Evolutionary conservation across 352 stramenopile genomes (phyloP).

Genomic region (Thalassiosira sp.): DNA sequence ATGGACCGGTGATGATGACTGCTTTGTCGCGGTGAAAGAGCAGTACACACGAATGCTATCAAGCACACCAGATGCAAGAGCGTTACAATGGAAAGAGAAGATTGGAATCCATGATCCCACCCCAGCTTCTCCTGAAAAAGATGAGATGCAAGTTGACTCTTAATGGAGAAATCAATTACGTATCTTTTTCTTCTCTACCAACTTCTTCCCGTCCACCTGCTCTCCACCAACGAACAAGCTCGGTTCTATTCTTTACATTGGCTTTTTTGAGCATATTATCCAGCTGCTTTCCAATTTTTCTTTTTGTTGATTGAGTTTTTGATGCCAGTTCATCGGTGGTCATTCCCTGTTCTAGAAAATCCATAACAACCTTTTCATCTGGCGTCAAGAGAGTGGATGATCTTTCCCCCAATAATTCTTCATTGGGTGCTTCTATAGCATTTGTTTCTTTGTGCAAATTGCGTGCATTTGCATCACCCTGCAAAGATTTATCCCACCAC

Average conservation of each 20-base stretch:
- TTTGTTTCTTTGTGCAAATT: not conserved
- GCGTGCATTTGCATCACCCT: not conserved
- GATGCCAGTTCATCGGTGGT: constrained; percentile 38
- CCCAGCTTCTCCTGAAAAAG: no score
- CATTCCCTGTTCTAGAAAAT: constrained; percentile 23
- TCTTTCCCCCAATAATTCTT: not conserved
- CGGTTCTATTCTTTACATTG: constrained; percentile 28
- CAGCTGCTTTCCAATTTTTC: constrained; percentile 12
- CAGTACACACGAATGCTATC: constrained; percentile 70
- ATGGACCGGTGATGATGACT: constrained; percentile 20
- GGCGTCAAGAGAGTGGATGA: not conserved
- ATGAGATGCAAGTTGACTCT: no score
- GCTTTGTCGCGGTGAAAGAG: constrained; percentile 58
- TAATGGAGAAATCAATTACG: not conserved
- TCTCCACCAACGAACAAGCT: constrained; percentile 40
- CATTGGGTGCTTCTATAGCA: not conserved
- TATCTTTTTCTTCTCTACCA: constrained; percentile 3
- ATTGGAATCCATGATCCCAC: constrained; percentile 39
- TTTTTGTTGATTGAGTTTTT: constrained; percentile 13
- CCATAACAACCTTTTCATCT: constrained; percentile 23
- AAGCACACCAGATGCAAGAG: constrained; percentile 50
- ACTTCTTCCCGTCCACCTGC: not conserved
- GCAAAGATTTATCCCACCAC: constrained; percentile 12
- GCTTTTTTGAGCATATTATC: constrained; percentile 18
- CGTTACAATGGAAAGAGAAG: constrained; percentile 55